Percentiles rank a stretch among this genome's conserved stretches.
Evolutionary conservation across 116 monocot genomes (phyloP).

Genomic region (Trichopus zeylanicus): DNA sequence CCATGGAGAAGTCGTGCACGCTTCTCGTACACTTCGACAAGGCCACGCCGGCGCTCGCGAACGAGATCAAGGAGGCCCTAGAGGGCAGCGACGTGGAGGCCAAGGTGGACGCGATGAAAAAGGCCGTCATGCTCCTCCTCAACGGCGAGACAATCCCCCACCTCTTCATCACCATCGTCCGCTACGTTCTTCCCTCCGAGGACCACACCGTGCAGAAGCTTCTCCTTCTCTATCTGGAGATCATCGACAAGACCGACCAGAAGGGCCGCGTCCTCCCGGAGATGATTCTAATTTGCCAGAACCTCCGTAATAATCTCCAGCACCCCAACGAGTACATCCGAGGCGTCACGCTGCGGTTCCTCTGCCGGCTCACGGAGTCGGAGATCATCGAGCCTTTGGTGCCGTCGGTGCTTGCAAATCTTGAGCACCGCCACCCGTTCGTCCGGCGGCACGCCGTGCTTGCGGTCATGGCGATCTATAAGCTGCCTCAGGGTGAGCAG

Average conservation of each 20-base stretch:
- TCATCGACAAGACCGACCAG: conserved; percentile 72
- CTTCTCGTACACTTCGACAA: conserved; percentile 91
- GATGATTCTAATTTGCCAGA: conserved; percentile 91
- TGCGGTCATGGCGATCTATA: conserved; percentile 49
- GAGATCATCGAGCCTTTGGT: conserved; percentile 82
- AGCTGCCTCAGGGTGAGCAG: conserved; percentile 65
- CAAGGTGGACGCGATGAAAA: conserved; percentile 83
- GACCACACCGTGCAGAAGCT: conserved; percentile 91
- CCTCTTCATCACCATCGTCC: conserved; percentile 84
- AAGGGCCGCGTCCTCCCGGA: conserved; percentile 66
- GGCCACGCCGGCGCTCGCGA: conserved; percentile 59
- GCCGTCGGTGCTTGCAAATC: conserved; percentile 53
- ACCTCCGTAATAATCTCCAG: conserved; percentile 79
- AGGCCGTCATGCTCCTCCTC: conserved; percentile 80
- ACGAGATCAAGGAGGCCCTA: conserved; percentile 84
- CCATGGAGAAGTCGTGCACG: conserved; percentile 69
- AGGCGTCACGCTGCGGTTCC: conserved; percentile 72
- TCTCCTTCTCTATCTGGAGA: conserved; percentile 83
- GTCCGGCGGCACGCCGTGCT: conserved; percentile 57
- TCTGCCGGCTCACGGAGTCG: conserved; percentile 60
- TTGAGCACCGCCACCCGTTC: conserved; percentile 73
- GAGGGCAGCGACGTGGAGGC: conserved; percentile 58
- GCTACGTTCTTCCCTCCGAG: conserved; percentile 82
- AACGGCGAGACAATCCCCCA: conserved; percentile 81
- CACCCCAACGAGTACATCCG: conserved; percentile 88